A percentile compares a stretch with the other conserved stretches of the same genome.
phyloP scores from a whole-genome alignment of 1,139 yeast species.

The Lodderomyces margitis region DNA sequence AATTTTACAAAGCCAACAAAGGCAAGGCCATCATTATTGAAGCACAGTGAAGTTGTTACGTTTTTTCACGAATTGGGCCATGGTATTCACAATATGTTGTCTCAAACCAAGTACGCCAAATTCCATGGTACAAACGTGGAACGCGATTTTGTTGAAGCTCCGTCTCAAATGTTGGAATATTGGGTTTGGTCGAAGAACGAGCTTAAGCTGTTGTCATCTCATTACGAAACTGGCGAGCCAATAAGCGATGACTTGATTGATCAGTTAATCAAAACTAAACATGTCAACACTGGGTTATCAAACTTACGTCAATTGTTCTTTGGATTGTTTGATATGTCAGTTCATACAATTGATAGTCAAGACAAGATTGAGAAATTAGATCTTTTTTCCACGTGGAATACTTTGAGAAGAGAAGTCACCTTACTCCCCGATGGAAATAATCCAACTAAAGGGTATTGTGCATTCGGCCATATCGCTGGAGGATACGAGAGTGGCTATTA shows the following conservation, averaged over 20 bases:
- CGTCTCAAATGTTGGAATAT: conserved; percentile 84
- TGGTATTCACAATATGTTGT: conserved; percentile 77
- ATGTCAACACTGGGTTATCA: conserved; percentile 70
- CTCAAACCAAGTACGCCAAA: conserved; percentile 59
- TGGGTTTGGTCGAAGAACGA: conserved; percentile 80
- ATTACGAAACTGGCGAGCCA: conserved; percentile 59
- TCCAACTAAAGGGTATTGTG: conserved; percentile 63
- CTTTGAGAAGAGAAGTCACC: conserved; percentile 56
- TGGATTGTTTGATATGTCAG: conserved; percentile 70
- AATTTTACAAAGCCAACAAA: conserved; percentile 77
- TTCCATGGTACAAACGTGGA: conserved; percentile 78
- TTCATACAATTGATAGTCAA: conserved; percentile 55
- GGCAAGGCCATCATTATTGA: conserved; percentile 70
- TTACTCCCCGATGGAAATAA: conserved; percentile 55
- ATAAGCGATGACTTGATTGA: conserved; percentile 59
- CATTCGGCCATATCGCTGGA: conserved; percentile 81
- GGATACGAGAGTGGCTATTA: conserved; percentile 87
- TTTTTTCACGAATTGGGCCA: conserved; percentile 91
- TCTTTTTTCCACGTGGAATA: conserved; percentile 60
- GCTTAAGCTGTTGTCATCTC: conserved; percentile 59
- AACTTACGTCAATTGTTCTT: conserved; percentile 75
- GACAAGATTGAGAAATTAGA: conserved; percentile 42
- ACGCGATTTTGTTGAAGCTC: conserved; percentile 87
- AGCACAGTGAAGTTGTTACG: conserved; percentile 77
- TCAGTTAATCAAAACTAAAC: conserved; percentile 63